Conservation (phyloP, 306 rosid species). For the Corylus americana region DNA sequence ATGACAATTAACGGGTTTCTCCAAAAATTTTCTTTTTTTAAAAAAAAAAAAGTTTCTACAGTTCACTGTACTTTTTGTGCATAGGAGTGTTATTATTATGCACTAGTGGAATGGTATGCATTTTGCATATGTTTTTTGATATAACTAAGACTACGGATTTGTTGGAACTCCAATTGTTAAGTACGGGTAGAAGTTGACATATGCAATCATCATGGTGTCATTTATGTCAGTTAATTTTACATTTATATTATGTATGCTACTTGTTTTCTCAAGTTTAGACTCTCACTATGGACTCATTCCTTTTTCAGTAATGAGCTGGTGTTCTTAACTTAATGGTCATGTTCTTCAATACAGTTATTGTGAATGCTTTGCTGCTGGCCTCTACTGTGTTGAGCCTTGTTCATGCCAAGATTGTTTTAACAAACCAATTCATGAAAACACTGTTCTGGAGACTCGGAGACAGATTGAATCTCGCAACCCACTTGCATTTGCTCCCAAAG, state of each 20-base stretch:
- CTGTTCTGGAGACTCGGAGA: constrained; percentile 71
- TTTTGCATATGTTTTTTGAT: no score
- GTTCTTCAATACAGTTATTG: constrained; percentile 62
- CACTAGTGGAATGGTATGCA: no score
- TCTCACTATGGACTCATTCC: no score
- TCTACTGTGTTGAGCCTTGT: constrained; percentile 84
- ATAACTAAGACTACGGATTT: no score
- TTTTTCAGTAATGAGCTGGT: neutral
- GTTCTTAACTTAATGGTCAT: constrained; percentile 2
- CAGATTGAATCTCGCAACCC: constrained; percentile 86
- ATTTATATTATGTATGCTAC: no score
- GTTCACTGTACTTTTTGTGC: neutral
- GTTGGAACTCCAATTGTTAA: no score
- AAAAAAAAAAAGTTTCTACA: neutral
- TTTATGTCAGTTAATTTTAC: no score
- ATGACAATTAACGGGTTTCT: neutral
- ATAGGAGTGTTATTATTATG: neutral
- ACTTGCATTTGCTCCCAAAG: constrained; percentile 95
- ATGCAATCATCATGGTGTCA: no score
- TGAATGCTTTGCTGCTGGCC: constrained; percentile 90
- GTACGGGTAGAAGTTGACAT: no score
- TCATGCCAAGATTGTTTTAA: constrained; percentile 81
- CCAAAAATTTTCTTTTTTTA: neutral
- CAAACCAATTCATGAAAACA: constrained; percentile 74
- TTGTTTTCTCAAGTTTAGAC: no score